Conservation (phyloP, 2,329 filamentous ascomycete genomes). For the Emericellopsis cladophorae region DNA sequence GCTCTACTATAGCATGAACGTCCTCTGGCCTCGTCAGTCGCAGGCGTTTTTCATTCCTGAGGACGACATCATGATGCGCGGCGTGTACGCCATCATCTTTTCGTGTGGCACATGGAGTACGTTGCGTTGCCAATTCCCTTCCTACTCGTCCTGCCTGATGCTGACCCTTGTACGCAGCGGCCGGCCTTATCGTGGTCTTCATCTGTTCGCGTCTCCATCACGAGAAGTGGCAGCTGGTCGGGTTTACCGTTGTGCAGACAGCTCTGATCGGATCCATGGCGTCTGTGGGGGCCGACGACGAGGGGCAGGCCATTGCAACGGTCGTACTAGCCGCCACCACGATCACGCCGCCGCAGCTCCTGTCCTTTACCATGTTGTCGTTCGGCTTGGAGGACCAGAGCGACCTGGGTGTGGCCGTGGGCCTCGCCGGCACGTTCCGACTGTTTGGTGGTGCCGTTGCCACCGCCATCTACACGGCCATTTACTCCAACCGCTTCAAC, state of each 20-base stretch:
- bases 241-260: slow-evolving; percentile 18
- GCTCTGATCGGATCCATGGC: slow-evolving; percentile 20
- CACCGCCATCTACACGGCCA: slow-evolving; percentile 22
- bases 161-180: not conserved
- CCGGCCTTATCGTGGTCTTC: not conserved
- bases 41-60: slow-evolving; percentile 11
- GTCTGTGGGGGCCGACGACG: slow-evolving; percentile 15
- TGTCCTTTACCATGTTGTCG: slow-evolving; percentile 20
- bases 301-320: slow-evolving; percentile 18
- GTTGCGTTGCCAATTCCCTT: slow-evolving; percentile 11
- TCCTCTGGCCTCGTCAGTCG: slow-evolving; percentile 15
- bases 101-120: slow-evolving; percentile 12
- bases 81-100: slow-evolving; percentile 14
- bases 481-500: slow-evolving; percentile 16
- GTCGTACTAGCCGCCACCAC: slow-evolving; percentile 16
- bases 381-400: slow-evolving; percentile 19
- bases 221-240: slow-evolving; percentile 21
- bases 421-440: slow-evolving; percentile 21
- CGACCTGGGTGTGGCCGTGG: slow-evolving; percentile 22
- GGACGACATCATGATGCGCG: slow-evolving; percentile 10
- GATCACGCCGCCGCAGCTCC: slow-evolving; percentile 16
- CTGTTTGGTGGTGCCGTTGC: slow-evolving; percentile 22
- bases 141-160: slow-evolving; percentile 2
- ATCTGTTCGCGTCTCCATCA: slow-evolving; percentile 13
- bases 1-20: slow-evolving; percentile 17